Evolutionary conservation across 2,329 filamentous ascomycete genomes (phyloP).

Genomic region (Thermomyces lanuginosus): DNA sequence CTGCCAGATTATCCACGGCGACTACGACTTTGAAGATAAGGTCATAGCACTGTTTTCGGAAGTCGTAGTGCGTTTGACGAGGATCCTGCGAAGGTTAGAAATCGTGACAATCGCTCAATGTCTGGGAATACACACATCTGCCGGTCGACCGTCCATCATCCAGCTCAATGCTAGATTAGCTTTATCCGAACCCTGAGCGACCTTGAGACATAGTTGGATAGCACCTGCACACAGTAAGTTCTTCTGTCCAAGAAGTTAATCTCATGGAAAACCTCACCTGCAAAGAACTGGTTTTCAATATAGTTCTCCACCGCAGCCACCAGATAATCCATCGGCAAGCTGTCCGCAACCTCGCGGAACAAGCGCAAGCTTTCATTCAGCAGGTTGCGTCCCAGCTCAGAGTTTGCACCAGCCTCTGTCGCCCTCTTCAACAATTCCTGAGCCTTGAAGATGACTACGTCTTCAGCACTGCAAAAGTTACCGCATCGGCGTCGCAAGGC

Average conservation of each 20-base stretch:
- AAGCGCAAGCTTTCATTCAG: slow-evolving; percentile 78
- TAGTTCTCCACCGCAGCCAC: slow-evolving; percentile 65
- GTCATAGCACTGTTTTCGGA: slow-evolving; percentile 65
- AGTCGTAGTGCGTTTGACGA: slow-evolving; percentile 49
- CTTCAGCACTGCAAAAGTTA: slow-evolving; percentile 92
- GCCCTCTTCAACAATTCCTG: slow-evolving; percentile 88
- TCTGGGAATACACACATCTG: slow-evolving; percentile 25
- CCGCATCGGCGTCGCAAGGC: slow-evolving; percentile 82
- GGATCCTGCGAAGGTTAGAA: slow-evolving; percentile 38
- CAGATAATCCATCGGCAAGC: slow-evolving; percentile 65
- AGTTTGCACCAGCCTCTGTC: slow-evolving; percentile 57
- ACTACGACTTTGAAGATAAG: slow-evolving; percentile 72
- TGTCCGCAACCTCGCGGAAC: slow-evolving; percentile 77
- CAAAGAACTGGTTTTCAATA: slow-evolving; percentile 70
- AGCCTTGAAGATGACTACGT: slow-evolving; percentile 96
- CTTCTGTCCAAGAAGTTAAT: neutral
- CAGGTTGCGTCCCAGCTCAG: slow-evolving; percentile 58
- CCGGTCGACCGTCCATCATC: slow-evolving; percentile 68
- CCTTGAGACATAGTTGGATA: slow-evolving; percentile 68
- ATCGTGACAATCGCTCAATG: slow-evolving; percentile 1
- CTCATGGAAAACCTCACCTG: slow-evolving; percentile 31
- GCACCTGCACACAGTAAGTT: slow-evolving; percentile 38
- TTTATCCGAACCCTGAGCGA: slow-evolving; percentile 71
- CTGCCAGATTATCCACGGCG: slow-evolving; percentile 56
- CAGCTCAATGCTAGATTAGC: slow-evolving; percentile 73